A percentile compares a stretch with the other conserved stretches of the same genome.
Evolutionary conservation across 768 basidiomycete genomes (phyloP).

Genomic region (Mycena latifolia): DNA sequence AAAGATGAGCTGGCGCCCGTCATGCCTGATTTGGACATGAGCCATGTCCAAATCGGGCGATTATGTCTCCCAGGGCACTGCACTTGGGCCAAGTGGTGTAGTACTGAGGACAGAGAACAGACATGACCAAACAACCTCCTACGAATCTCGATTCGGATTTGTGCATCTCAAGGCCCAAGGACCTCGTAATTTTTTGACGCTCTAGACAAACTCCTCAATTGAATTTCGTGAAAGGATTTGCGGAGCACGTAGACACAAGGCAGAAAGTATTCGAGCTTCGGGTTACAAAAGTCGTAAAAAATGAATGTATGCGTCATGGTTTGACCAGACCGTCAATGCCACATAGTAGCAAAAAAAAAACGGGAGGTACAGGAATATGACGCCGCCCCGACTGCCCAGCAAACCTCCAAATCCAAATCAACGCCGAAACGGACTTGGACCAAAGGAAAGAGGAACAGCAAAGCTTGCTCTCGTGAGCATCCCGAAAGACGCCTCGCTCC

Average conservation of each 20-base stretch:
- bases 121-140: not conserved
- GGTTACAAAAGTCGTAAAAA: not conserved
- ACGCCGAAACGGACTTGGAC: conserved; percentile 68
- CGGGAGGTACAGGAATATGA: conserved; percentile 89
- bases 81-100: no score
- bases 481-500: conserved; percentile 76
- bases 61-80: no score
- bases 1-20: no score
- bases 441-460: conserved; percentile 44
- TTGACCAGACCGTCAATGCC: conserved; percentile 46
- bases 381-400: conserved; percentile 59
- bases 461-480: conserved; percentile 64
- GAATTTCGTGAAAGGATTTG: no score
- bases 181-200: no score
- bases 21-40: no score
- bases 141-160: not conserved
- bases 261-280: no score
- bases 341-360: conserved; percentile 79
- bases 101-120: no score
- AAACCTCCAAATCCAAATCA: conserved; percentile 57
- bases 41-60: no score
- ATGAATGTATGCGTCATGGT: not conserved
- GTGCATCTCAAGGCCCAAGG: no score
- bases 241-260: no score
- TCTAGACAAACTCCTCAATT: no score